Evolutionary conservation across 2,329 filamentous ascomycete genomes (phyloP).

Genomic region (Oidium heveae): DNA sequence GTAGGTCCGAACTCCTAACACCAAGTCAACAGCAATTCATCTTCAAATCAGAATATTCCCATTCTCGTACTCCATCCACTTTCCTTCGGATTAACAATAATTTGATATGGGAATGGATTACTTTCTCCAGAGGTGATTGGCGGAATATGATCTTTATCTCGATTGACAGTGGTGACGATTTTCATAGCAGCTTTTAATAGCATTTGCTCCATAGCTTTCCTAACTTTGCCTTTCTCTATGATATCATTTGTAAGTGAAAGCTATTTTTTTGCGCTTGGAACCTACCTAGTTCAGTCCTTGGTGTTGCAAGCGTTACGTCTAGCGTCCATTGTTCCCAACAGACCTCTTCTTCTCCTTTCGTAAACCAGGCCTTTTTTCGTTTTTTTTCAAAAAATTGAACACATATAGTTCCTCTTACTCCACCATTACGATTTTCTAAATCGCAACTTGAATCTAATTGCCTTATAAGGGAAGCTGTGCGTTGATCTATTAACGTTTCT

Average conservation of each 20-base stretch:
- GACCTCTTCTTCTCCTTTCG: slow-evolving; percentile 68
- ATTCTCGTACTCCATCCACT: slow-evolving; percentile 59
- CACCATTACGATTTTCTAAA: slow-evolving; percentile 17
- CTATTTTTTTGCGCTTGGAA: slow-evolving; percentile 2
- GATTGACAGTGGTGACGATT: slow-evolving; percentile 66
- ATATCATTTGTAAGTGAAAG: slow-evolving; percentile 1
- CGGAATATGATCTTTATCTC: slow-evolving; percentile 85
- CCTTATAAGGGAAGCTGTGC: slow-evolving; percentile 52
- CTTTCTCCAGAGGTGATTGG: slow-evolving; percentile 79
- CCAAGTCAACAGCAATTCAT: no score
- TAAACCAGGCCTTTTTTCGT: slow-evolving; percentile 57
- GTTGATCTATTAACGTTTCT: slow-evolving; percentile 79
- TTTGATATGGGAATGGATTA: slow-evolving; percentile 90
- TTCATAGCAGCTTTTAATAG: slow-evolving; percentile 72
- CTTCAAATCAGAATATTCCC: slow-evolving; percentile 24
- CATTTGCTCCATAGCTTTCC: slow-evolving; percentile 73
- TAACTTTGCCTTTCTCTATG: slow-evolving; percentile 63
- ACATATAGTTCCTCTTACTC: slow-evolving; percentile 51
- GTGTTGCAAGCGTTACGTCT: slow-evolving; percentile 78
- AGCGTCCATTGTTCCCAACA: slow-evolving; percentile 95
- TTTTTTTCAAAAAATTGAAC: slow-evolving; percentile 93
- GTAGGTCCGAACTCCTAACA: no score
- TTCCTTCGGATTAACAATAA: slow-evolving; percentile 63
- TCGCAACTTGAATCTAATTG: slow-evolving; percentile 40
- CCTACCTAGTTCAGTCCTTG: slow-evolving; percentile 66